Conservation (phyloP, 164 flowering plant genomes). For the Santalum album region DNA sequence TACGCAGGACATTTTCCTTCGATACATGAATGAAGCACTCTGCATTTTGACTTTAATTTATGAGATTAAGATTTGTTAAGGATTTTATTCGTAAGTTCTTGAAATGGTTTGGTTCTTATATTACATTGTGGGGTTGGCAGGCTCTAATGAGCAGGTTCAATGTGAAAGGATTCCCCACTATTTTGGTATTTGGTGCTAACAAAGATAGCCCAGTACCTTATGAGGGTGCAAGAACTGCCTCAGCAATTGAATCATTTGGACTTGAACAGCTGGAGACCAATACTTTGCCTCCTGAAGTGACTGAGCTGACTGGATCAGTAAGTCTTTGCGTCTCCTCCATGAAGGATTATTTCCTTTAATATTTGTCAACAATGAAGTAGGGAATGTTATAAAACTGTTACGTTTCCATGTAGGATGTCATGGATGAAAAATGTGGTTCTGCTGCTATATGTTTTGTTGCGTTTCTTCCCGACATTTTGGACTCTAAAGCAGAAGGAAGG, state of each 20-base stretch:
- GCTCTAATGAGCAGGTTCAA: constrained; percentile 90
- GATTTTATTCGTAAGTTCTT: not conserved
- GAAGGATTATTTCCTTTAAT: no score
- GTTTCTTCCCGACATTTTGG: constrained; percentile 94
- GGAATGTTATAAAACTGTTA: not conserved
- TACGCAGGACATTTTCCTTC: no score
- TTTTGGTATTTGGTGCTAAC: constrained; percentile 78
- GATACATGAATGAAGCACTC: no score
- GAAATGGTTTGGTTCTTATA: constrained; percentile 11
- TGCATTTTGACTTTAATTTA: no score
- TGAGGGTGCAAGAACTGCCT: constrained; percentile 86
- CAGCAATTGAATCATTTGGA: constrained; percentile 87
- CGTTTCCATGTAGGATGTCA: constrained; percentile 47
- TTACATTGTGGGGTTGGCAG: constrained; percentile 40
- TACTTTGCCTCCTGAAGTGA: constrained; percentile 74
- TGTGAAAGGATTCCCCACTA: constrained; percentile 94
- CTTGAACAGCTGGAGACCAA: constrained; percentile 77
- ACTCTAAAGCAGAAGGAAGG: constrained; percentile 94
- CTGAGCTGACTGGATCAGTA: constrained; percentile 75
- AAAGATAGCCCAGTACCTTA: constrained; percentile 5
- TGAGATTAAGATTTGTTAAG: no score
- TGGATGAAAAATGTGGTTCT: constrained; percentile 91
- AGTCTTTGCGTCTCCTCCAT: no score
- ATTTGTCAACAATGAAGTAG: no score
- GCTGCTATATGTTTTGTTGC: constrained; percentile 95